Base-by-base conservation (phyloP, 176 grass and related monocot species). In the Triticum urartu region DNA sequence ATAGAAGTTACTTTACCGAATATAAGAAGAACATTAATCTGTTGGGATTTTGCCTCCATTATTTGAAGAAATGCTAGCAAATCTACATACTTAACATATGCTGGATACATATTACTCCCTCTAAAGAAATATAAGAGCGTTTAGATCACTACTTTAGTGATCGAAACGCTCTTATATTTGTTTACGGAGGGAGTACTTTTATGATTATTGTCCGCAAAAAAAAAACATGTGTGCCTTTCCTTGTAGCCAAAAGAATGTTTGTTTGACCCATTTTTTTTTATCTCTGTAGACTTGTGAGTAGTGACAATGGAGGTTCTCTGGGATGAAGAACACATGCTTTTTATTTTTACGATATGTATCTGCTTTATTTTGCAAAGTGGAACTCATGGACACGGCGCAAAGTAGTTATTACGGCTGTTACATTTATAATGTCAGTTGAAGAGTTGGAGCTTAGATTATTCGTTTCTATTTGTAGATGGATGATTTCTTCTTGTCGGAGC, bases 391-490 rank as follows among this genome's bases (percentile, higher is more conserved):
- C 61, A 84, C 56, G 64, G 35, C 75, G 68, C 26, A 85, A 67
- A 68, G 1, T 52, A 64, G 72, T 47, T 62, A 70, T 81, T 24
- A 54, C 54, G 30, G 11, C 28, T 83, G 83, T 83, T 80, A 86
- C 11, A 83, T 79, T 79, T 83, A 75, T 60, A 11, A 30, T 79
- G 25, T 79, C 60, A 81, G 60, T 63, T 28, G 47, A 72, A 88
- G 69, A 56, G 13, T 66, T 88, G 39, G 85, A 90, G 67, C 90
- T 90, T 91, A 92, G 79, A 65, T 77, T 82, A 20, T 85, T 79
- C 71, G 65, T 91, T 91, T 95, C 56, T 91, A 95, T 77, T 87
- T 95, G 94, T 95, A 95, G 94, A 93, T 95, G 94, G 94, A 95
- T 95, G 91, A 95, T 74, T 86, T 91, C 33, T 77, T 76, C 3